Conservation (phyloP, 805 yeast species). For the Dipodascus geniculatus region DNA sequence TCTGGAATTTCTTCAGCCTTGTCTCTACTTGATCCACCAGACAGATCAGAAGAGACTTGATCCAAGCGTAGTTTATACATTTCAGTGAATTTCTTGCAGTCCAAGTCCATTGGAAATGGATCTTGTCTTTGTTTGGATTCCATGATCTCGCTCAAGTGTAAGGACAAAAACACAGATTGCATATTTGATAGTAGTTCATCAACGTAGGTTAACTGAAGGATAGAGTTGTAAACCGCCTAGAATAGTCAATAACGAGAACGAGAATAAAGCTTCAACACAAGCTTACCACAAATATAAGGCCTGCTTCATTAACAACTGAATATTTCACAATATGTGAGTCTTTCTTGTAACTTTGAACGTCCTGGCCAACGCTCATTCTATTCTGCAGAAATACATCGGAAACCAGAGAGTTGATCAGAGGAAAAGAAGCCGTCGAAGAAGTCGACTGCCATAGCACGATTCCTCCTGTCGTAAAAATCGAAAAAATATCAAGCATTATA, state of each 20-base stretch:
- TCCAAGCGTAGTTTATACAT: slow-evolving; percentile 23
- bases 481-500: slow-evolving; percentile 35
- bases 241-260: neutral
- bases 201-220: slow-evolving; percentile 25
- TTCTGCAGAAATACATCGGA: slow-evolving; percentile 35
- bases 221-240: slow-evolving; percentile 22
- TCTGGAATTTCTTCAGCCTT: too few species aligned
- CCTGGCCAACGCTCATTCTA: slow-evolving; percentile 13
- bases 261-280: neutral
- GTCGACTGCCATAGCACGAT: slow-evolving; percentile 38
- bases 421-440: slow-evolving; percentile 29
- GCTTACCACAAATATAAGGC: slow-evolving; percentile 27
- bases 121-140: slow-evolving; percentile 7
- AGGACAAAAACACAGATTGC: slow-evolving; percentile 22
- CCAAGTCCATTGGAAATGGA: slow-evolving; percentile 6
- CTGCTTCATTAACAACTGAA: slow-evolving; percentile 31
- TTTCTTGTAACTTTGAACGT: slow-evolving; percentile 16
- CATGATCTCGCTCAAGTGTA: slow-evolving; percentile 16
- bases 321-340: slow-evolving; percentile 38
- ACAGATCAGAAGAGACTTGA: slow-evolving; percentile 15
- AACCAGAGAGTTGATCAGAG: slow-evolving; percentile 37
- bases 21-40: too few species aligned
- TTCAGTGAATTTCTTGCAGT: slow-evolving; percentile 19
- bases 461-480: slow-evolving; percentile 42
- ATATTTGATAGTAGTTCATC: slow-evolving; percentile 24